These are phyloP conservation scores for Lachancea dasiensis DNA, from an alignment of 805 yeast genomes.

Conservation along the genomic window DNA sequence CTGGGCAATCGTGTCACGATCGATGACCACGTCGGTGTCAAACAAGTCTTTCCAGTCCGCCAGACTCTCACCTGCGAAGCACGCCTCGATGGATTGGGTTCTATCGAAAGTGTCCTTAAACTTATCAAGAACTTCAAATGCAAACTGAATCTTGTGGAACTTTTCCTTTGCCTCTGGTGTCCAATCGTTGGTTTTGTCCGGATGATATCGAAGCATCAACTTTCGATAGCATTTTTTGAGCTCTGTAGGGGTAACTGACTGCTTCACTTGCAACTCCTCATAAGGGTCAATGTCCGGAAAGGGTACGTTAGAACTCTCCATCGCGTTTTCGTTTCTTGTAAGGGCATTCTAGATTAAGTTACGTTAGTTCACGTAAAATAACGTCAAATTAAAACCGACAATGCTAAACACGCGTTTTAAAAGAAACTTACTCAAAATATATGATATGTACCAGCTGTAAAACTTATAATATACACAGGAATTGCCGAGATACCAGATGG, in stretches of 20 bases:
- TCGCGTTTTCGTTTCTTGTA: no score
- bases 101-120: slow-evolving; percentile 55
- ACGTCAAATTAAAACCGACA: no score
- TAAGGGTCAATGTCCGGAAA: slow-evolving; percentile 61
- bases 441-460: slow-evolving; percentile 1
- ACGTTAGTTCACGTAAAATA: no score
- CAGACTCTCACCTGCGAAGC: slow-evolving; percentile 30
- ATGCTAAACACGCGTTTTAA: no score
- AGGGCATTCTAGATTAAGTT: no score
- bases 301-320: slow-evolving; percentile 24
- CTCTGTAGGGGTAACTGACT: slow-evolving; percentile 41
- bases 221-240: slow-evolving; percentile 51
- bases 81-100: slow-evolving; percentile 55
- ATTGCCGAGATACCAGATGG: no score
- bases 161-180: slow-evolving; percentile 31
- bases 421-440: no score
- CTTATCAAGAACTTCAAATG: slow-evolving; percentile 56
- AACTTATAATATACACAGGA: no score
- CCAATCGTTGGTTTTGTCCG: slow-evolving; percentile 47
- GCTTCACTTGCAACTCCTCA: slow-evolving; percentile 45
- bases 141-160: slow-evolving; percentile 69
- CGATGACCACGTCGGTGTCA: slow-evolving; percentile 42
- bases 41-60: slow-evolving; percentile 59
- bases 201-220: slow-evolving; percentile 52
- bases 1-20: slow-evolving; percentile 60